These are phyloP conservation scores for Aspergillus coremiiformis DNA, from an alignment of 495 filamentous ascomycete genomes.

Conservation along the genomic window DNA sequence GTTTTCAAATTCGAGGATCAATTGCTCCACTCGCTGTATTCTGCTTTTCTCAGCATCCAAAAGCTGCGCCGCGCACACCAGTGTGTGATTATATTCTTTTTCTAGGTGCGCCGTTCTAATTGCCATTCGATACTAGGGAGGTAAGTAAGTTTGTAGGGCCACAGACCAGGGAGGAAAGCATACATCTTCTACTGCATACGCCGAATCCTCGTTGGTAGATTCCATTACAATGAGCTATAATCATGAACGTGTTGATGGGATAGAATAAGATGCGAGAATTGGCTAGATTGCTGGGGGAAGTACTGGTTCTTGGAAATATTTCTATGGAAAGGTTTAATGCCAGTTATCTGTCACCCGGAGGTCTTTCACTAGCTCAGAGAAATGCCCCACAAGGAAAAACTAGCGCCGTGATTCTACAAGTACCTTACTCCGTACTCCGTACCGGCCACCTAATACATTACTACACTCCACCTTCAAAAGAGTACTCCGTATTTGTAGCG, in stretches of 20 bases:
- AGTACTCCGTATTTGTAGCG: too few species aligned
- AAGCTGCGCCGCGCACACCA: conserved; percentile 51
- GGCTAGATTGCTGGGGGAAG: background rate
- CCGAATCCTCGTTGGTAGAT: conserved; percentile 8
- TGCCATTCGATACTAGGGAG: conserved; percentile 33
- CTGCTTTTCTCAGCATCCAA: conserved; percentile 63
- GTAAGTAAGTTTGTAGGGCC: conserved; percentile 7
- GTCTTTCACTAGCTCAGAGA: too few species aligned
- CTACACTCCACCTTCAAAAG: background rate
- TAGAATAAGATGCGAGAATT: background rate
- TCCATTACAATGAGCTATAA: conserved; percentile 15
- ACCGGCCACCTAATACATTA: conserved; percentile 25
- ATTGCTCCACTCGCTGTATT: conserved; percentile 53
- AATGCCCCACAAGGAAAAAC: conserved; percentile 3
- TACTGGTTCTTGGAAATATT: too few species aligned
- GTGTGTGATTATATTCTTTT: conserved; percentile 54
- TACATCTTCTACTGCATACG: conserved; percentile 21
- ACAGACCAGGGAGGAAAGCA: conserved; percentile 1
- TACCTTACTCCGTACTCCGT: conserved; percentile 4
- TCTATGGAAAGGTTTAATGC: too few species aligned
- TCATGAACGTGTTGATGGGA: background rate
- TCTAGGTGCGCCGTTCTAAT: conserved; percentile 50
- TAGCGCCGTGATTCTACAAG: too few species aligned
- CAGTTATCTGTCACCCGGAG: too few species aligned
- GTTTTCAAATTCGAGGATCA: conserved; percentile 66